These are phyloP conservation scores for Fusarium sp. DNA, from an alignment of 2,329 filamentous ascomycete genomes.

Conservation along the genomic window DNA sequence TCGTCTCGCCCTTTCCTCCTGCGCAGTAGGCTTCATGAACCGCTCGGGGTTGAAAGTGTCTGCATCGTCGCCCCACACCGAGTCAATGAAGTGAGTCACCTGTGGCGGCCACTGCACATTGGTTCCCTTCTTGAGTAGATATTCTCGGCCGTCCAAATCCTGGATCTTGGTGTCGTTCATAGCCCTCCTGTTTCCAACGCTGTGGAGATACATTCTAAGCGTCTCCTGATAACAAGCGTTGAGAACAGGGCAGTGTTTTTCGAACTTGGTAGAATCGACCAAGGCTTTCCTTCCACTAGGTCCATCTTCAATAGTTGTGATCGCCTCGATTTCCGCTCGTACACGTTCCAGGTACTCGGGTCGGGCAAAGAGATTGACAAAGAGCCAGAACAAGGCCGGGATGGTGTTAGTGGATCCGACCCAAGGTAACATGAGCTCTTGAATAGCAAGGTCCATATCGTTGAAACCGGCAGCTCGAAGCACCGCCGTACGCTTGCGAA, in stretches of 20 bases:
- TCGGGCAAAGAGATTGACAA: conserved; percentile 47
- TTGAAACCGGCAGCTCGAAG: conserved; percentile 48
- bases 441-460: conserved; percentile 41
- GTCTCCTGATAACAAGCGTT: conserved; percentile 58
- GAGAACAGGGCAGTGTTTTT: conserved; percentile 55
- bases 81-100: conserved; percentile 33
- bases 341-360: conserved; percentile 44
- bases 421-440: conserved; percentile 50
- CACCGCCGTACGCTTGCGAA: conserved; percentile 43
- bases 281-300: conserved; percentile 21
- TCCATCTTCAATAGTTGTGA: conserved; percentile 1
- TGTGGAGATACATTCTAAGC: conserved; percentile 54
- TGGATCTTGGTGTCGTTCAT: conserved; percentile 52
- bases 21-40: conserved; percentile 28
- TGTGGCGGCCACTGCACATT: conserved; percentile 42
- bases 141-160: conserved; percentile 38
- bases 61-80: conserved; percentile 40
- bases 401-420: conserved; percentile 52
- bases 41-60: conserved; percentile 36
- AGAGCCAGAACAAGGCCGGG: conserved; percentile 53
- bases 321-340: conserved; percentile 46
- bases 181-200: conserved; percentile 54
- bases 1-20: conserved; percentile 39
- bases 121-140: conserved; percentile 43
- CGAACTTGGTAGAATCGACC: conserved; percentile 51